Base-by-base conservation (phyloP, 352 stramenopile genomes). In the Pythium grandisporangium region DNA sequence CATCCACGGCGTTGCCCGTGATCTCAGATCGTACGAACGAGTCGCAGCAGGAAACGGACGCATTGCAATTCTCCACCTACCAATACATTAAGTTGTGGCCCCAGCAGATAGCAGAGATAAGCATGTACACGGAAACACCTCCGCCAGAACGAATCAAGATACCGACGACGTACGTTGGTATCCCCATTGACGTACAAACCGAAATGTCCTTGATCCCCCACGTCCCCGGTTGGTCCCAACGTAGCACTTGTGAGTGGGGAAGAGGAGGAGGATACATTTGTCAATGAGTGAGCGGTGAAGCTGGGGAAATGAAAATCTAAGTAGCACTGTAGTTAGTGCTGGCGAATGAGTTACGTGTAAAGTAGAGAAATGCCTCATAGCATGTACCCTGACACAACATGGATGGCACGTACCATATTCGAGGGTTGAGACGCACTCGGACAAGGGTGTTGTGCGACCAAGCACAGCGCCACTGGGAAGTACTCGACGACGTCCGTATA, bases 41-140 rank as follows among this genome's bases (percentile, higher is more conserved):
- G 36, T 93, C 91, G 43, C 89, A 97, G 53, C 91, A 97, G 19
- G 71, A 73, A 19, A 55, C 48, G 1, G 82, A 93, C 0, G 64
- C 61, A 45, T 97, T 97, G 61, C 87, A 96, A 44, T 96, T 96
- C 43, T 95, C 60, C 24, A 97, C 45, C 70, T 93, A 53, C 21
- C 8, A 21, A 13, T n/a, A n/a, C n/a, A n/a, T n/a, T n/a, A n/a
- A n/a, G n/a, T n/a, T n/a, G n/a, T n/a, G n/a, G n/a, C n/a, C n/a
- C n/a, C n/a, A n/a, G n/a, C n/a, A n/a, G n/a, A n/a, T n/a, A n/a
- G n/a, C n/a, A n/a, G n/a, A n/a, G n/a, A n/a, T n/a, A n/a, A n/a
- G n/a, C n/a, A n/a, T n/a, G n/a, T n/a, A n/a, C n/a, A n/a, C n/a
- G n/a, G n/a, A n/a, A n/a, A n/a, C n/a, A n/a, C n/a, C n/a, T n/a